Evolutionary conservation across 75 land plant genomes (phyloP).

Genomic region (Selaginella tamariscina): DNA sequence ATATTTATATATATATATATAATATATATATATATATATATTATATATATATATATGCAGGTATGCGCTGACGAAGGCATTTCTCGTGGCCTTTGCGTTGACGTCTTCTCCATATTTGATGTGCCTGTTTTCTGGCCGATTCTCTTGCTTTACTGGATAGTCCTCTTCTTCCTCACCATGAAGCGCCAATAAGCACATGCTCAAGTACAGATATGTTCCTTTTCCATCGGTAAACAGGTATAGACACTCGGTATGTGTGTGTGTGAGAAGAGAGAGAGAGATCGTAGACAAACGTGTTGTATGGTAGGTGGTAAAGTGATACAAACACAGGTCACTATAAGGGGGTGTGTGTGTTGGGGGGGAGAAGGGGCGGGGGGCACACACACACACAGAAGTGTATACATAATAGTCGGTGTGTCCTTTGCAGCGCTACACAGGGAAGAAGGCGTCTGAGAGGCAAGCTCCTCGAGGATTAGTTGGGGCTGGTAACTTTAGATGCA

Average conservation of each 20-base stretch:
- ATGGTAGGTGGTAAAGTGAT: too few relatives aligned
- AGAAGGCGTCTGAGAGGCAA: background rate
- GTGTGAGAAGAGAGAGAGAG: too few relatives aligned
- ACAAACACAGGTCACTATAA: too few relatives aligned
- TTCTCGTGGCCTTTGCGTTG: slow-evolving; percentile 29
- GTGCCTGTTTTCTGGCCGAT: slow-evolving; percentile 59
- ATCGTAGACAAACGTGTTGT: background rate
- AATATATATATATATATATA: too few relatives aligned
- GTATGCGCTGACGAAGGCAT: slow-evolving; percentile 37
- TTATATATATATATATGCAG: too few relatives aligned
- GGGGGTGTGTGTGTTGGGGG: too few relatives aligned
- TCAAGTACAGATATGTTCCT: slow-evolving; percentile 56
- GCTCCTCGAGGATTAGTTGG: background rate
- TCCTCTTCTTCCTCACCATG: slow-evolving; percentile 45
- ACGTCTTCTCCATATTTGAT: slow-evolving; percentile 37
- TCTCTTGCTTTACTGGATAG: slow-evolving; percentile 46
- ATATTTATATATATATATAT: too few relatives aligned
- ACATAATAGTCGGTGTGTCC: background rate
- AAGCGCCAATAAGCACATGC: slow-evolving; percentile 39
- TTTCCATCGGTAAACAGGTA: slow-evolving; percentile 60
- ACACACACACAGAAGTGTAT: too few relatives aligned
- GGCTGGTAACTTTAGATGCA: too few relatives aligned
- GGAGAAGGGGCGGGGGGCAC: too few relatives aligned
- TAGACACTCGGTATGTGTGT: too few relatives aligned
- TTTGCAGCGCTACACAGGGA: background rate